Base-by-base conservation (phyloP, 1,284 basidiomycete species). In the Naganishia sp. region DNA sequence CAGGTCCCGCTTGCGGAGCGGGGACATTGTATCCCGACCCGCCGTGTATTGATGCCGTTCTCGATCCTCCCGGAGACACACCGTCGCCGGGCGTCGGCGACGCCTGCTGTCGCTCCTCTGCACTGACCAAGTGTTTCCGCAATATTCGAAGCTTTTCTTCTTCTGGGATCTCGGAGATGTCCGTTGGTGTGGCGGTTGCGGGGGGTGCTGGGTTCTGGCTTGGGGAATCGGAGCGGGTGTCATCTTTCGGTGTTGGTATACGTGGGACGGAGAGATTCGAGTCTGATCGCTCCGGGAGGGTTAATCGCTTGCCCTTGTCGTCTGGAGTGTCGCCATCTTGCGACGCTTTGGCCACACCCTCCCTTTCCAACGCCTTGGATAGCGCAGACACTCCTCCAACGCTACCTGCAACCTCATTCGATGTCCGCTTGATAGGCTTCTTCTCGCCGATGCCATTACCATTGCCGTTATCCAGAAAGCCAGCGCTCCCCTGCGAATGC, bases 121-220 rank as follows among this genome's bases (percentile, higher is more conserved):
- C 86, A 10, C 87, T 85, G 10, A 94, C 88, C 17, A 96, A 82
- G 79, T 95, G 92, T 60, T 86, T 84, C 53, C 88, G 81, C 15
- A 96, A 79, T 0, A 95, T 86, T 71, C 85, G 85, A 1, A 88
- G 88, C 81, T 93, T 95, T 74, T 94, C 90, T 71, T 90, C 89
- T 49, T 90, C 88, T 0, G 80, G 73, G 1, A 82, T 71, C 28
- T 79, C 79, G 9, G 73, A 76, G 1, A 79, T 61, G 32, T 71
- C 73, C 1, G 75, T 58, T n/a, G 65, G 65, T 5, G 51, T 60
- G 15, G 49, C 51, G 6, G 56, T 23, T 11, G 47, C 39, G 17
- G 41, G 41, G 10, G n/a, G 50, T 13, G 46, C 32, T 4, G 7
- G 9, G 32, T 32, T 52, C 2, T 49, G 35, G 35, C 47, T 45